phyloP scores from a whole-genome alignment of 169 alveolate genomes.

The Cryptosporidium canis region DNA sequence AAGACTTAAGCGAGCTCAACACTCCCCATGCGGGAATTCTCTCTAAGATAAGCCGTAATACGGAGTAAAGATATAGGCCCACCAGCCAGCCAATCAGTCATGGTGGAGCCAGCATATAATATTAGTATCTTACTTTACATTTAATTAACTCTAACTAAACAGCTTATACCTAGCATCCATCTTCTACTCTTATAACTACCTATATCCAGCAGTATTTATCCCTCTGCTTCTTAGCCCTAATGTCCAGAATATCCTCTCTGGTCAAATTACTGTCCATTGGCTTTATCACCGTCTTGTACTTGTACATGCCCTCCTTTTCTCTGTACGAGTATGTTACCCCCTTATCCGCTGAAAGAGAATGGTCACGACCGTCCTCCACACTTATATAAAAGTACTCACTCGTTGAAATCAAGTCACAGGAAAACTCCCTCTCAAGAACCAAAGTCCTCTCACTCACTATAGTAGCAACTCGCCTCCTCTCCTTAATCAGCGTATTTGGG shows the following conservation, averaged over 20 bases:
- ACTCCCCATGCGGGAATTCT: constrained; percentile 56
- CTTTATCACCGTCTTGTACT: constrained; percentile 70
- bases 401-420: constrained; percentile 75
- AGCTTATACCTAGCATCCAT: neutral
- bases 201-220: constrained; percentile 83
- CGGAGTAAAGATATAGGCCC: neutral
- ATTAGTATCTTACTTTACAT: neutral
- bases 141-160: neutral
- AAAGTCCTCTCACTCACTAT: constrained; percentile 74
- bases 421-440: constrained; percentile 63
- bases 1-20: constrained; percentile 40
- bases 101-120: too few relatives aligned
- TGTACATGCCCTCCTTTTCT: constrained; percentile 78
- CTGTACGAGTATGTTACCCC: constrained; percentile 57
- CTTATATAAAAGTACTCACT: constrained; percentile 48
- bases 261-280: constrained; percentile 64
- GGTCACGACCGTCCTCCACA: constrained; percentile 19
- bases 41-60: constrained; percentile 11
- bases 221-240: constrained; percentile 78
- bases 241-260: constrained; percentile 78
- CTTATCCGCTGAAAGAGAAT: constrained; percentile 10
- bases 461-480: constrained; percentile 31
- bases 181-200: neutral
- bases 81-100: neutral
- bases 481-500: constrained; percentile 73